A percentile compares a stretch with the other conserved stretches of the same genome.
Evolutionary conservation across 2,329 filamentous ascomycete species (phyloP).

Genomic region (Claviceps sp.): DNA sequence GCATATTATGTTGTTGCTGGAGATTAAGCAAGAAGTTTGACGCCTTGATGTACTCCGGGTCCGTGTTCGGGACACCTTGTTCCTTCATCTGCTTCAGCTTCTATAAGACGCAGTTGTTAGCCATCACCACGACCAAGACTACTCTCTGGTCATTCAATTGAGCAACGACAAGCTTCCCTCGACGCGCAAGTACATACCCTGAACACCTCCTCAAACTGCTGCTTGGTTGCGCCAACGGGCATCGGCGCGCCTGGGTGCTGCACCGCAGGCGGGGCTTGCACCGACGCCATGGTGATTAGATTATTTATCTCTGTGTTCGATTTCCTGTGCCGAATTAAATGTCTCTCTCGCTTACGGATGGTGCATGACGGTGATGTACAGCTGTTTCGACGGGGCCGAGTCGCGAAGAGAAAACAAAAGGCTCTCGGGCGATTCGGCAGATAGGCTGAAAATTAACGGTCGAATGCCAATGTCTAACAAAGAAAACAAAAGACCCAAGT

Average conservation of each 20-base stretch:
- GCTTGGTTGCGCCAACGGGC: conserved; percentile 56
- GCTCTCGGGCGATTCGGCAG: background rate
- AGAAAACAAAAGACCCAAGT: background rate
- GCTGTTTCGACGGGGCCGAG: conserved; percentile 3
- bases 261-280: conserved; percentile 58
- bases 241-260: conserved; percentile 51
- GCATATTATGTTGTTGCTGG: conserved; percentile 50
- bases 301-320: conserved; percentile 3
- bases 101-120: conserved; percentile 29
- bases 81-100: conserved; percentile 85
- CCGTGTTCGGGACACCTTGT: conserved; percentile 62
- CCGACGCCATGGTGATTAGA: conserved; percentile 56
- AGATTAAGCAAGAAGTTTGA: conserved; percentile 63
- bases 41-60: conserved; percentile 79
- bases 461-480: background rate
- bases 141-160: background rate
- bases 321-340: background rate
- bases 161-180: background rate
- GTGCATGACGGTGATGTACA: conserved; percentile 25
- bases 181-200: conserved; percentile 34
- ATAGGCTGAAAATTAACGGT: conserved; percentile 1
- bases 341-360: conserved; percentile 14
- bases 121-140: background rate
- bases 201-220: conserved; percentile 65
- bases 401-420: background rate